A percentile compares a stretch with the other conserved stretches of the same genome.
Evolutionary conservation across 805 yeast genomes (phyloP).

Genomic region (Nakazawaea ambrosiae): DNA sequence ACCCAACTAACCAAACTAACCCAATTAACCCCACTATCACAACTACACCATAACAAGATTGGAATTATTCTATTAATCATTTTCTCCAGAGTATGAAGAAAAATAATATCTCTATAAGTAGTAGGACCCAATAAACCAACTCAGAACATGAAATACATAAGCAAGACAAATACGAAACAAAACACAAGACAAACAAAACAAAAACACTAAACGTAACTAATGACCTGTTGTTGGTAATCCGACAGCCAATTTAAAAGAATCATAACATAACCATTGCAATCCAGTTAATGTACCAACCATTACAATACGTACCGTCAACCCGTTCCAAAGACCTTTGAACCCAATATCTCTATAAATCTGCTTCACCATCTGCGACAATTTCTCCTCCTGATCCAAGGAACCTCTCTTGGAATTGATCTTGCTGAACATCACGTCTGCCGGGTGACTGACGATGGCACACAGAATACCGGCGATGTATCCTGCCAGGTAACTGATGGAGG

Average conservation of each 20-base stretch:
- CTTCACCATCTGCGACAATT: background rate
- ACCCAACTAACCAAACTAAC: too few species aligned
- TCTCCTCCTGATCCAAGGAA: background rate
- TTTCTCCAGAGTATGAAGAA: too few species aligned
- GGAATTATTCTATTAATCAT: too few species aligned
- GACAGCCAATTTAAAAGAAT: constrained; percentile 8
- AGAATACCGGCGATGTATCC: constrained; percentile 11
- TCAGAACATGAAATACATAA: too few species aligned
- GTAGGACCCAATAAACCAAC: too few species aligned
- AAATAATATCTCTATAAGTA: too few species aligned
- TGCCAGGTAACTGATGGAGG: constrained; percentile 6
- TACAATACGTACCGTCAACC: constrained; percentile 7
- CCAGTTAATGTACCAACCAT: constrained; percentile 13
- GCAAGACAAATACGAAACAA: too few species aligned
- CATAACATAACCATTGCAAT: constrained; percentile 11
- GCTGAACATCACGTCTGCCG: constrained; percentile 11
- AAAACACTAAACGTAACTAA: too few species aligned
- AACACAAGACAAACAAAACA: too few species aligned
- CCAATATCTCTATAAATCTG: constrained; percentile 11
- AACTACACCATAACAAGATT: too few species aligned
- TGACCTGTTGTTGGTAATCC: constrained; percentile 12
- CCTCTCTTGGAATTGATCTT: constrained; percentile 6
- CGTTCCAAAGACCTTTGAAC: constrained; percentile 12
- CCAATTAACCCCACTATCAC: too few species aligned
- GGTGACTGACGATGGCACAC: constrained; percentile 10